phyloP scores from a whole-genome alignment of 2,329 filamentous ascomycete species.

The Bipolaris bicolor region DNA sequence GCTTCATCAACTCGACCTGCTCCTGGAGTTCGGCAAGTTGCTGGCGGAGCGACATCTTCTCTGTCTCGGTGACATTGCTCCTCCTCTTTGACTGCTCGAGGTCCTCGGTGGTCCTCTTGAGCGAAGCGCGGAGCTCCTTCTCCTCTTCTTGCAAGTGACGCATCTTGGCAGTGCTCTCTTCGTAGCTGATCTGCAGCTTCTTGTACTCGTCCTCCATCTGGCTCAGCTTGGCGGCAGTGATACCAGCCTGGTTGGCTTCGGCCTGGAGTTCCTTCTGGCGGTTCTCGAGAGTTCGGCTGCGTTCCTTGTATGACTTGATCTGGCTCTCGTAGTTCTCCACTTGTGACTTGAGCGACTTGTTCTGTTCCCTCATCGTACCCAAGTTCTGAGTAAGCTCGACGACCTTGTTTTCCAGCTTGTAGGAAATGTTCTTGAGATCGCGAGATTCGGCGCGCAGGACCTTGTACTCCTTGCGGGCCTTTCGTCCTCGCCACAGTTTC shows the following conservation, averaged over 20 bases:
- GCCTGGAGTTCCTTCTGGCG: constrained; percentile 92
- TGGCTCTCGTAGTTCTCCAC: constrained; percentile 96
- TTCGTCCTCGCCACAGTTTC: constrained; percentile 87
- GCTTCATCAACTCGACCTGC: constrained; percentile 85
- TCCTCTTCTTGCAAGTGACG: constrained; percentile 96
- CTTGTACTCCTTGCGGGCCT: constrained; percentile 86
- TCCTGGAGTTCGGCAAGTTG: constrained; percentile 91
- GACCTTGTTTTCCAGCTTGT: constrained; percentile 99
- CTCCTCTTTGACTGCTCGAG: constrained; percentile 78
- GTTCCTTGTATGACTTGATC: constrained; percentile 93
- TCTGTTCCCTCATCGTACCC: constrained; percentile 90
- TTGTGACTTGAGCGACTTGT: constrained; percentile 85
- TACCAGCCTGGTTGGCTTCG: constrained; percentile 97
- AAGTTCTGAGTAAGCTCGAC: constrained; percentile 95
- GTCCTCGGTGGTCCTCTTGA: constrained; percentile 79
- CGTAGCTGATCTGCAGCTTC: constrained; percentile 85
- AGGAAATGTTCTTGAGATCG: constrained; percentile 98
- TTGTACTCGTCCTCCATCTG: constrained; percentile 96
- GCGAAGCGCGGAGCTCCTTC: constrained; percentile 79
- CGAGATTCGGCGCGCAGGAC: constrained; percentile 90
- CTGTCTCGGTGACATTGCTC: constrained; percentile 77
- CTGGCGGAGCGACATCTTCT: constrained; percentile 83
- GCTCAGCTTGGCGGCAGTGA: constrained; percentile 85
- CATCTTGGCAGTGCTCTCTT: constrained; percentile 87
- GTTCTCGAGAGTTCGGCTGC: constrained; percentile 87